Evolutionary conservation across 768 basidiomycete genomes (phyloP), one percentile per base, ranked within the genome.

Genomic region (Crepidotus variabilis): DNA sequence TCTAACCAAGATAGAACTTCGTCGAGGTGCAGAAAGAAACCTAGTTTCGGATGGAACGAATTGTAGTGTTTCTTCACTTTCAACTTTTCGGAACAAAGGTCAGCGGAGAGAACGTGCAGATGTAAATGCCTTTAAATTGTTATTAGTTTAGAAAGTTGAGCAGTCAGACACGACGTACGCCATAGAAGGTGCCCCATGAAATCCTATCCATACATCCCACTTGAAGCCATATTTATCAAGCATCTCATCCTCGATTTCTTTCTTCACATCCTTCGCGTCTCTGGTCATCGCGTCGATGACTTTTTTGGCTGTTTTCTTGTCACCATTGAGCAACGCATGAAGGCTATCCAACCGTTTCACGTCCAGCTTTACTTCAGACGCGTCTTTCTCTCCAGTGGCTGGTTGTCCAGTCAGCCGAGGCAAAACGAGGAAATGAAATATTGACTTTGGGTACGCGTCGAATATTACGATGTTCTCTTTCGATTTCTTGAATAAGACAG

Each of bases 11-110:
- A 77, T 46, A 90, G 72, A n/a, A 96, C 87, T 9, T 92, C 84
- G 51, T 84, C 77, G 16, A 94, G 71, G 58, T 85, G 81, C 2
- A 95, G 65, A 71, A 96, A 95, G 72, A 92, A 96, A 1, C 90
- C 92, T 18, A 82, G 75, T 49, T 83, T 82, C 0, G 94, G 94
- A 63, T 90, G 87, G 72, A 95, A 97, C 5, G 91, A 89, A 64
- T 95, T 94, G 71, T 92, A 90, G 61, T 97, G 94, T 65, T 88
- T 90, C 76, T 96, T 97, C 54, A 76, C 81, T 72, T 94, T 96
- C 75, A 95, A 71, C 51, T 71, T 73, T 8, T 82, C 78, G 0
- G 87, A 87, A 53, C 78, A 77, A 34, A 94, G 67, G 66, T 97
- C 94, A 4, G 82, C 78, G 2, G 93, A 94, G 36, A 97, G 71